Evolutionary conservation across 2,329 filamentous ascomycete genomes (phyloP), one percentile per base, ranked within the genome.

Genomic region (Epichloe sibirici): DNA sequence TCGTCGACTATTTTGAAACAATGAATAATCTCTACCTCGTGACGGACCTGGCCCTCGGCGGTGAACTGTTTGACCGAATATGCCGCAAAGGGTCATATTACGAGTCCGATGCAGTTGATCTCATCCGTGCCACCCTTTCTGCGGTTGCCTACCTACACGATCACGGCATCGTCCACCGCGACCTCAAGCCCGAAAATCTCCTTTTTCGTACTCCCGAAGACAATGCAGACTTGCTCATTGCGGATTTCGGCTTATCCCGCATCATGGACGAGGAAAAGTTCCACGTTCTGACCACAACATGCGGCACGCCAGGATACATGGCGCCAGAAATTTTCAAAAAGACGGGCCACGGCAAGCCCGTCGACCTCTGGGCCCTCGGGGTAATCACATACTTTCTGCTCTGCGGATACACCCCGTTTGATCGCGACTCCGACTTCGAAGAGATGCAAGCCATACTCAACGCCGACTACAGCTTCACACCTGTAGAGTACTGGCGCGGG

Each of bases 261-360:
- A 96, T 98, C 71, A 97, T 98, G 91, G 93, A 98, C 65, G 93
- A 97, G 71, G 90, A 96, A 70, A 88, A 95, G 66, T 97, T 97
- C 69, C 93, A 97, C 66, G 91, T 97, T 34, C 74, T 98, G 57
- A 98, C 93, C 11, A 98, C 93, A 0, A 98, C 93, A 1, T 98
- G 93, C 67, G 93, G 93, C 55, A 98, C 93, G 1, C 93, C 93
- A 3, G 93, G 93, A 48, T 98, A 98, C 71, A 98, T 98, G 93
- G 93, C 93, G 2, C 93, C 93, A 23, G 93, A 98, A 69, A 98
- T 98, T 63, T 98, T 98, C 74, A 95, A 95, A 70, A 98, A 98
- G 76, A 90, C 86, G 7, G 93, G 93, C 28, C 93, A 98, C 67
- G 93, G 93, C 57, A 98, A 97, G 71, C 90, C 93, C 60, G 93